phyloP scores from a whole-genome alignment of 1,284 basidiomycete species.

The Cryptococcus deneoformans region DNA sequence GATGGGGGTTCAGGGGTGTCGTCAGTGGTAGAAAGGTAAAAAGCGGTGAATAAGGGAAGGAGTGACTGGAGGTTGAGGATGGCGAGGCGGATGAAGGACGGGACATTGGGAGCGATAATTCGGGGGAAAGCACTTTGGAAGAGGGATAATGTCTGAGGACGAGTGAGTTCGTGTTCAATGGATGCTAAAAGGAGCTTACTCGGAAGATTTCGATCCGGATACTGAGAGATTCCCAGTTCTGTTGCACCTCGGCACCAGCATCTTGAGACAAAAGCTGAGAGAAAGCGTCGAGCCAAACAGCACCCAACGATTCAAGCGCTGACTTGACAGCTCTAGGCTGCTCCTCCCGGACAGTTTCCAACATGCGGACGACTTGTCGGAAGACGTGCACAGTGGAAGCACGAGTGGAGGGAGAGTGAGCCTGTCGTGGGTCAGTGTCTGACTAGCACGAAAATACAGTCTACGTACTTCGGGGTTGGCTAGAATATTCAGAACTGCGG shows the following conservation, averaged over 20 bases:
- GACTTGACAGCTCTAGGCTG: slow-evolving; percentile 82
- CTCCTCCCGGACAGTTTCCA: slow-evolving; percentile 93
- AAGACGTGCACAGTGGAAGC: slow-evolving; percentile 85
- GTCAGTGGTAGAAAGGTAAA: slow-evolving; percentile 60
- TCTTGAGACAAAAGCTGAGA: slow-evolving; percentile 68
- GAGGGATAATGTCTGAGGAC: slow-evolving; percentile 63
- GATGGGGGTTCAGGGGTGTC: slow-evolving; percentile 55
- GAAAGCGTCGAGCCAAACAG: slow-evolving; percentile 86
- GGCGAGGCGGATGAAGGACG: slow-evolving; percentile 61
- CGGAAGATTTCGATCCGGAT: slow-evolving; percentile 76
- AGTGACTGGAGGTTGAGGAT: slow-evolving; percentile 65
- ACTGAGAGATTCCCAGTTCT: slow-evolving; percentile 72
- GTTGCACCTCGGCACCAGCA: slow-evolving; percentile 59
- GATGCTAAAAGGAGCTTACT: slow-evolving; percentile 51
- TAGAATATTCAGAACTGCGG: slow-evolving; percentile 77
- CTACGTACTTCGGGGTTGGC: slow-evolving; percentile 53
- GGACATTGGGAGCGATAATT: slow-evolving; percentile 60
- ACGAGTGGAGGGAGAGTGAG: slow-evolving; percentile 72
- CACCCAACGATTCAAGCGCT: slow-evolving; percentile 74
- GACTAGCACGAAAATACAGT: slow-evolving; percentile 49
- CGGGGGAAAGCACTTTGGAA: slow-evolving; percentile 74
- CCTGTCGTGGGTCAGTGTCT: slow-evolving; percentile 44
- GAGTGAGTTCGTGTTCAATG: slow-evolving; percentile 5
- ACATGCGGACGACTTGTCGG: slow-evolving; percentile 79
- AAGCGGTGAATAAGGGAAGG: slow-evolving; percentile 63